These are phyloP conservation scores for Marchantia polymorpha DNA, from an alignment of 225 moss, liverwort and hornwort genomes.

Conservation along the genomic window DNA sequence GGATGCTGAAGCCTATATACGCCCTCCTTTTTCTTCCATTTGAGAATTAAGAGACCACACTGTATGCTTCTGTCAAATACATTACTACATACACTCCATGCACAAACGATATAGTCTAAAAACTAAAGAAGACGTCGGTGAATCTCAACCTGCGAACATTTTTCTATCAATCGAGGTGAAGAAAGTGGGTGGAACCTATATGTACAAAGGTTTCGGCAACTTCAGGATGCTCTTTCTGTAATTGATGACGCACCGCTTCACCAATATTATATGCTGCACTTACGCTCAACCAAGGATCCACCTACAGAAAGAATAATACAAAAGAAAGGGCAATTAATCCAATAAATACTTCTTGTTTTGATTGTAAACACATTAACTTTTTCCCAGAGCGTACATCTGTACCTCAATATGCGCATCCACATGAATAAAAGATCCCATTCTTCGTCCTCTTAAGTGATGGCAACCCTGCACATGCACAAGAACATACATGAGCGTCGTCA, in stretches of 20 bases:
- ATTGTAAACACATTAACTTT: no score
- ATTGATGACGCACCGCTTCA: constrained; percentile 75
- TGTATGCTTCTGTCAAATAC: no score
- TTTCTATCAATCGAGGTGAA: neutral
- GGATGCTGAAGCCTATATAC: no score
- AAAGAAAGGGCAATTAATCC: no score
- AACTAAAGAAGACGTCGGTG: no score
- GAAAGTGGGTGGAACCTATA: constrained; percentile 52
- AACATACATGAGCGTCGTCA: neutral
- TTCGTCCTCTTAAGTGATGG: constrained; percentile 85
- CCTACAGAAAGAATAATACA: constrained; percentile 43
- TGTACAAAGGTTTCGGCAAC: constrained; percentile 92
- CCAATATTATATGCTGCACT: constrained; percentile 97
- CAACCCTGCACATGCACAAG: constrained; percentile 57
- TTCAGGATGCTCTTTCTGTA: constrained; percentile 68
- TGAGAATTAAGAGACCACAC: no score
- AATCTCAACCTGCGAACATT: no score
- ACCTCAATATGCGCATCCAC: constrained; percentile 97
- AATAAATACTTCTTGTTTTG: neutral
- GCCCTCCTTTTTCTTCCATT: no score
- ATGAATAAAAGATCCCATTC: constrained; percentile 89
- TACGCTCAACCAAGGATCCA: constrained; percentile 95
- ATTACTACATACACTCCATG: no score
- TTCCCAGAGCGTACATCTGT: neutral
- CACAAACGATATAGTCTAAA: no score